These are phyloP conservation scores for Truncatella angustata DNA, from an alignment of 2,329 filamentous ascomycete species.

Conservation along the genomic window DNA sequence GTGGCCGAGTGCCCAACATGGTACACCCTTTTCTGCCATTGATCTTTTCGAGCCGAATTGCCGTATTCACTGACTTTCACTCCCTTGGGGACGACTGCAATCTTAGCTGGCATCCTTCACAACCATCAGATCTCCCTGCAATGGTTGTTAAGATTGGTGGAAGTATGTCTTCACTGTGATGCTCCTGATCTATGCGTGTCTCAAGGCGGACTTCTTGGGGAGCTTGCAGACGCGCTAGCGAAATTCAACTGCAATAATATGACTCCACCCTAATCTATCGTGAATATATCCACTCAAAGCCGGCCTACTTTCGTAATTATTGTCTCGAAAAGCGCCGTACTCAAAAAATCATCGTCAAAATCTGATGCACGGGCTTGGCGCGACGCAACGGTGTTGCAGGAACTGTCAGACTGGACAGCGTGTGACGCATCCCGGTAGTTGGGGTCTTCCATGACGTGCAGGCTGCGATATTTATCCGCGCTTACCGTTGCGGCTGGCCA, in stretches of 20 bases:
- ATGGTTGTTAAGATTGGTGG: constrained; percentile 4
- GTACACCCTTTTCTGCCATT: not conserved
- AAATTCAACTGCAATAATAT: constrained; percentile 9
- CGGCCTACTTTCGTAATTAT: not conserved
- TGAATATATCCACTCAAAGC: not conserved
- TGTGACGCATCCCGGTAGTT: not conserved
- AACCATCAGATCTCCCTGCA: not conserved
- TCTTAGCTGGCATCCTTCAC: not conserved
- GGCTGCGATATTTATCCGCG: not conserved
- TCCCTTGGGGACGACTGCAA: not conserved
- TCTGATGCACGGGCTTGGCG: not conserved
- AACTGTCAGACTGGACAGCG: not conserved
- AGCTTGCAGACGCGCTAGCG: constrained; percentile 4
- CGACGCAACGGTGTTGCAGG: not conserved
- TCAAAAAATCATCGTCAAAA: too few species aligned
- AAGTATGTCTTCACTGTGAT: too few species aligned
- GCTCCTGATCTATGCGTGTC: too few species aligned
- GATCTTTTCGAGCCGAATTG: not conserved
- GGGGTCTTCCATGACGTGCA: not conserved
- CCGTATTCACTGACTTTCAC: not conserved
- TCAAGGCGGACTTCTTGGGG: too few species aligned
- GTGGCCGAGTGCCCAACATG: not conserved
- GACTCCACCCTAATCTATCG: not conserved
- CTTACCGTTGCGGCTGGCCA: constrained; percentile 9
- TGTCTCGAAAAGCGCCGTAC: too few species aligned